Conservation (phyloP, 768 basidiomycete genomes). For the Suillus subalutaceus region DNA sequence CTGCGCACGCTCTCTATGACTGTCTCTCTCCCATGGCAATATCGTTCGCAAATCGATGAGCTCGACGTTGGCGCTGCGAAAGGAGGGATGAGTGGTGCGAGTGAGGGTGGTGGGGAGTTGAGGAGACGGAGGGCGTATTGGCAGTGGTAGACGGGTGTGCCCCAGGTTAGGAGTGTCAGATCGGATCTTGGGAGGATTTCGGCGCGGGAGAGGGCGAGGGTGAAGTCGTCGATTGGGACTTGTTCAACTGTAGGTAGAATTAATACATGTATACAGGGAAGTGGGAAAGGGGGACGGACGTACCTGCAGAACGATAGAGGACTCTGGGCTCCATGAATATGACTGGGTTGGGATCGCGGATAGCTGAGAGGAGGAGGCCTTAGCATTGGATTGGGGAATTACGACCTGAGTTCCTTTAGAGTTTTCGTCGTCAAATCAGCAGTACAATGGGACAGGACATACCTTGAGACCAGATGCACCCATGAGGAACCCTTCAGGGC, state of each 20-base stretch:
- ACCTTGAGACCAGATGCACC: constrained; percentile 90
- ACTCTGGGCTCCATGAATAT: constrained; percentile 96
- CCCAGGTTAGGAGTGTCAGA: constrained; percentile 88
- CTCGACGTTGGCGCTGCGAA: constrained; percentile 77
- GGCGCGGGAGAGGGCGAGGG: constrained; percentile 80
- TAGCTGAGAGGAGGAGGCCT: constrained; percentile 80
- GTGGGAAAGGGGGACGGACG: constrained; percentile 4
- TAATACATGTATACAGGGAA: constrained; percentile 5
- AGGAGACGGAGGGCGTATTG: constrained; percentile 82
- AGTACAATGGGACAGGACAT: not conserved
- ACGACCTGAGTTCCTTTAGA: constrained; percentile 49
- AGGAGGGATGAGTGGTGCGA: constrained; percentile 68
- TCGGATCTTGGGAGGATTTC: constrained; percentile 82
- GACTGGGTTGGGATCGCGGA: constrained; percentile 92
- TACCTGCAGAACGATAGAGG: constrained; percentile 87
- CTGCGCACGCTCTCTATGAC: constrained; percentile 81
- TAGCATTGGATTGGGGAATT: constrained; percentile 97
- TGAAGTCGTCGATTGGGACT: constrained; percentile 86
- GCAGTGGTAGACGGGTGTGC: constrained; percentile 91
- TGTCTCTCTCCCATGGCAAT: constrained; percentile 87
- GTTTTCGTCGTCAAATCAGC: not conserved
- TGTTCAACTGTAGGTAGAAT: constrained; percentile 68
- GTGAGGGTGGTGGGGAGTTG: constrained; percentile 59
- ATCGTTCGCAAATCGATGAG: constrained; percentile 91
- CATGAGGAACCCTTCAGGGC: constrained; percentile 93